Conservation (phyloP, 148 eudicot species). For the Diospyros lotus region DNA sequence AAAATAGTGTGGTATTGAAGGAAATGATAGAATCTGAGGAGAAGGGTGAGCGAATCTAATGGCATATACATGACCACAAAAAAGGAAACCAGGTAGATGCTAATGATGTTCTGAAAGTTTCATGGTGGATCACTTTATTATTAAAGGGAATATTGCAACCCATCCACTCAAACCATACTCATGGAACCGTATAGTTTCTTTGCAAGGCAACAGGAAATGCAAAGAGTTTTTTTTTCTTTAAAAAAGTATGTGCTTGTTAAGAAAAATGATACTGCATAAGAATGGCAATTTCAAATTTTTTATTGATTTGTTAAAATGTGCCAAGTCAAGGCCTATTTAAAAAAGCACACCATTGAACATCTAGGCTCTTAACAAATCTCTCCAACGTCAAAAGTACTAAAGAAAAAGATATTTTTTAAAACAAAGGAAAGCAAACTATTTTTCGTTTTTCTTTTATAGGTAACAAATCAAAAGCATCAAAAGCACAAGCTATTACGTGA, state of each 20-base stretch:
- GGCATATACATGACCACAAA: no score
- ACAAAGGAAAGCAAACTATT: no score
- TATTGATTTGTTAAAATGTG: not conserved
- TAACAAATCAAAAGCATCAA: no score
- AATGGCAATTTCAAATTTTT: not conserved
- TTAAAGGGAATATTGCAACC: not conserved
- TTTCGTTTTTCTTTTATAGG: no score
- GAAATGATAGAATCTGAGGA: no score
- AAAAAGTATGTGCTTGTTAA: not conserved
- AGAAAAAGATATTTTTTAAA: not conserved
- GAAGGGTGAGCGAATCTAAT: no score
- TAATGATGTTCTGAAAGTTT: no score
- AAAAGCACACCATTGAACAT: not conserved
- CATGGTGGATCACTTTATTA: not conserved
- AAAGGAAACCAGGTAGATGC: no score
- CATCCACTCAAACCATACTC: not conserved
- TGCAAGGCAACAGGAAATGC: no score
- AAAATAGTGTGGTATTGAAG: no score
- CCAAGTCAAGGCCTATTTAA: not conserved
- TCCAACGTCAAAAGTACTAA: not conserved
- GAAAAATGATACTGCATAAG: not conserved
- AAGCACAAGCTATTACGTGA: constrained; percentile 53
- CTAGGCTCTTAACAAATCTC: not conserved
- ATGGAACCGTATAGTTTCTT: no score
- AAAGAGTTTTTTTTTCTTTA: not conserved